Conservation (phyloP, 257 asterid genomes). For the Ilex asprella region DNA sequence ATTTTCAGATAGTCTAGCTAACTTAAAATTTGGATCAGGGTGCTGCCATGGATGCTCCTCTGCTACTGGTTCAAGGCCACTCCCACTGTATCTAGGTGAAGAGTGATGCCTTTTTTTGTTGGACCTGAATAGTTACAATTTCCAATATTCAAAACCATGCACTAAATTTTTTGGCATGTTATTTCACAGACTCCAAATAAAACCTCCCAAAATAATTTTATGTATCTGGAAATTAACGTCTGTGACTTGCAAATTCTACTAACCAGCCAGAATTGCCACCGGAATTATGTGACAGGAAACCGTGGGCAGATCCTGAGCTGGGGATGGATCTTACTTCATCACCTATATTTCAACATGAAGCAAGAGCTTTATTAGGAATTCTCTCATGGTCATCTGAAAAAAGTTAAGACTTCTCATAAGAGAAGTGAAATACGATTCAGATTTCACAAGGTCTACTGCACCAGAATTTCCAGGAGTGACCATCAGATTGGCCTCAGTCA, state of each 20-base stretch:
- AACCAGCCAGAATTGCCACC: conserved; percentile 65
- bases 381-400: neutral
- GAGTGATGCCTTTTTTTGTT: conserved; percentile 62
- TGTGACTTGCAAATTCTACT: conserved; percentile 7
- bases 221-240: neutral
- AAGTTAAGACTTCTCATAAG: neutral
- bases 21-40: conserved; percentile 46
- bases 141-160: conserved; percentile 2
- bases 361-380: conserved; percentile 9
- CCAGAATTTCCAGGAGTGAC: conserved; percentile 71
- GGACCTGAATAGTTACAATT: conserved; percentile 35
- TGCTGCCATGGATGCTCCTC: conserved; percentile 65
- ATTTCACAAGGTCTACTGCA: conserved; percentile 16
- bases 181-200: no score
- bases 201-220: neutral
- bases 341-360: conserved; percentile 29
- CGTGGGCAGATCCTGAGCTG: conserved; percentile 78
- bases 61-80: conserved; percentile 72
- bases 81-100: conserved; percentile 52
- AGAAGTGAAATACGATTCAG: neutral
- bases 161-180: neutral
- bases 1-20: conserved; percentile 39
- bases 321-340: conserved; percentile 62
- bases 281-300: conserved; percentile 47
- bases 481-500: conserved; percentile 35